Conservation (phyloP, 768 basidiomycete genomes). For the Suillus alpinus region DNA sequence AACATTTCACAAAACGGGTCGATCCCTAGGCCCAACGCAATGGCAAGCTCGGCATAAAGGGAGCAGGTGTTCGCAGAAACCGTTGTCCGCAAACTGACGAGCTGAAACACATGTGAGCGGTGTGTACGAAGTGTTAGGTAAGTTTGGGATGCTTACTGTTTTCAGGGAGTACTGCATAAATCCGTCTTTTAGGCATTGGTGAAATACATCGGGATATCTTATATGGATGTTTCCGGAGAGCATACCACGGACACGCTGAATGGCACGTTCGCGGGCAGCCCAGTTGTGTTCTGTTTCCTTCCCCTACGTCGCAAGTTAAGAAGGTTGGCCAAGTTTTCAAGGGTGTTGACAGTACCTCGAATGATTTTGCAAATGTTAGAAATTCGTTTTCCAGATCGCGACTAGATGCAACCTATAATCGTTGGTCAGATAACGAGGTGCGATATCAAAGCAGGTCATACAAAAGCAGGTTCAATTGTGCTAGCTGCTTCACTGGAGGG, state of each 20-base stretch:
- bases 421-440: slow-evolving; percentile 3
- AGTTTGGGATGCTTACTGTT: slow-evolving; percentile 52
- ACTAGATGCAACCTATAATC: slow-evolving; percentile 70
- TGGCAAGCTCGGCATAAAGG: slow-evolving; percentile 73
- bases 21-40: slow-evolving; percentile 59
- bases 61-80: slow-evolving; percentile 76
- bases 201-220: slow-evolving; percentile 72
- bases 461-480: slow-evolving; percentile 67
- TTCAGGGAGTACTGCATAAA: slow-evolving; percentile 84
- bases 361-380: slow-evolving; percentile 69
- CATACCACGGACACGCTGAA: slow-evolving; percentile 84
- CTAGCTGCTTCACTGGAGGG: slow-evolving; percentile 38
- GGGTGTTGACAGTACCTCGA: slow-evolving; percentile 56
- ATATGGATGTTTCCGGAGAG: slow-evolving; percentile 79
- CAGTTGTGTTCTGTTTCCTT: slow-evolving; percentile 98
- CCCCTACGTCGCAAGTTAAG: slow-evolving; percentile 51
- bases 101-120: slow-evolving; percentile 40
- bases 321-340: background rate
- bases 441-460: slow-evolving; percentile 34
- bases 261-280: slow-evolving; percentile 73
- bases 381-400: slow-evolving; percentile 88
- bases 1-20: slow-evolving; percentile 81
- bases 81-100: slow-evolving; percentile 88
- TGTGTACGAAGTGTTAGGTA: background rate
- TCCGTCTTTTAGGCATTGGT: slow-evolving; percentile 69